phyloP scores from a whole-genome alignment of 1,284 basidiomycete species.

The Farysia itapuensis region DNA sequence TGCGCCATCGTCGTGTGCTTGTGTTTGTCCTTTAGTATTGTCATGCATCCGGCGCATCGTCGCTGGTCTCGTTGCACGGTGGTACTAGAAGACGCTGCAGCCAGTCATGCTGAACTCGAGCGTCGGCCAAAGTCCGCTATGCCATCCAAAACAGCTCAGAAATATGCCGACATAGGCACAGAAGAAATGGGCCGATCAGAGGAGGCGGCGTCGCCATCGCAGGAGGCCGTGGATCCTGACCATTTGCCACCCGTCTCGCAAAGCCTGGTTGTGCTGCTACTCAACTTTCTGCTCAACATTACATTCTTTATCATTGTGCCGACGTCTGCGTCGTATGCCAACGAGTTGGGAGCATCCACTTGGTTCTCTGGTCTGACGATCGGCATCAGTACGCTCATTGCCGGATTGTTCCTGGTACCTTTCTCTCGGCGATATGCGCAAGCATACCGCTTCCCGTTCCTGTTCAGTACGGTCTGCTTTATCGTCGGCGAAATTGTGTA shows the following conservation, averaged over 20 bases:
- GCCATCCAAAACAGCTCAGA: no score
- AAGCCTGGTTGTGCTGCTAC: constrained; percentile 17
- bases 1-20: no score
- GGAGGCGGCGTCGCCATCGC: neutral
- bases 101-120: no score
- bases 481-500: constrained; percentile 25
- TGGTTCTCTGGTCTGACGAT: constrained; percentile 42
- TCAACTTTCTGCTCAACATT: constrained; percentile 41
- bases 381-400: constrained; percentile 24
- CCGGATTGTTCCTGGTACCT: constrained; percentile 26
- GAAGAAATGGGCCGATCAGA: no score
- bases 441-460: constrained; percentile 24
- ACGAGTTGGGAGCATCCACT: constrained; percentile 29
- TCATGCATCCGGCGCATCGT: no score
- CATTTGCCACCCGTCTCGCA: constrained; percentile 23
- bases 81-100: no score
- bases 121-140: no score
- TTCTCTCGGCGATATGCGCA: constrained; percentile 22
- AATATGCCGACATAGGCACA: no score
- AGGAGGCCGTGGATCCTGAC: constrained; percentile 5
- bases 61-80: no score
- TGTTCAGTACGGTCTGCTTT: constrained; percentile 28
- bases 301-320: constrained; percentile 47
- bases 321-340: constrained; percentile 27
- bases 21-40: no score